Base-by-base conservation (phyloP, 805 yeast species). In the Yamadazyma tumulicola region DNA sequence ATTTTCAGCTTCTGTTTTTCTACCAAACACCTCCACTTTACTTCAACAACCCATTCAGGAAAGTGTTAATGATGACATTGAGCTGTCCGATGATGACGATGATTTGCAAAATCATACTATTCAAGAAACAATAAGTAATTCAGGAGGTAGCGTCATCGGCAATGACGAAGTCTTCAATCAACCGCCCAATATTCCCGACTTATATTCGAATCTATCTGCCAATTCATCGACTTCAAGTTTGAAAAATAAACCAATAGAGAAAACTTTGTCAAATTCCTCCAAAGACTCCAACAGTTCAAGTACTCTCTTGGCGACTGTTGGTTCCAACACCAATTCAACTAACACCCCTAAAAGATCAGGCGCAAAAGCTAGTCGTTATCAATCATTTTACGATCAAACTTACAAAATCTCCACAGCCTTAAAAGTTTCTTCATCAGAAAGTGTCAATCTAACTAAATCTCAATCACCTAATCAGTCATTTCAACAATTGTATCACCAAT, bases 361-460 rank as follows among this genome's bases (percentile, higher is more conserved):
- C 21, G 75, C 75, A 12, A 61, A 65, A 32, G 76, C 76, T 1
- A 54, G 52, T 19, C 53, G 76, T 32, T 73, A 71, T 41, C 75
- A 72, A 47, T 59, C 62, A 9, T 69, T 69, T 47, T 70, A 72
- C 41, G 72, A 69, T 40, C 71, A 66, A 42, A 64, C 71, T 6
- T 54, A 53, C 31, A 55, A 64, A 25, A 54, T 71, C n/a, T 61
- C 71, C 1, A 65, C 58, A 48, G 75, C 75, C 1, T 48, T 72
- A 39, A 67, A 67, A 35, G 34, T 41, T 3, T 51, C 58, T 11
- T 45, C 54, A 15, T 43, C 54, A 12, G 59, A 54, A 13, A 54
- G 57, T 38, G 41, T 51, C 7, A 47, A 52, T 28, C 26, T 45
- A 17, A 31, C 45, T n/a, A 43, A 50, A 33, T 36, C 55, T 6